A percentile compares a stretch with the other conserved stretches of the same genome.
Conservation (phyloP, 2,329 filamentous ascomycete species). For the Hymenoscyphus linearis region DNA sequence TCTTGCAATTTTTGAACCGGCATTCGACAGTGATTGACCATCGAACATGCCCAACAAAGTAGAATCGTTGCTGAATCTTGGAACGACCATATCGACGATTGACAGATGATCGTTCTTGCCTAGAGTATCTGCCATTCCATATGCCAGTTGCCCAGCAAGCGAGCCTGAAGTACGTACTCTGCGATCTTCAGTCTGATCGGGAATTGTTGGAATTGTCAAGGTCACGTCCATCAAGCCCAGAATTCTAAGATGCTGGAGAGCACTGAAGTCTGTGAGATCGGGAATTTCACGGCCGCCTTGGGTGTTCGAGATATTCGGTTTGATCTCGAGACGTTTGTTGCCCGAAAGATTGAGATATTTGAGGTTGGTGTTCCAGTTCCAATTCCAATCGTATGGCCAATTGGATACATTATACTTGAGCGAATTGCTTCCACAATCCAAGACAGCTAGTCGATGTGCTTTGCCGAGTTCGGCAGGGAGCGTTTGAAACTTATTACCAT, state of each 20-base stretch:
- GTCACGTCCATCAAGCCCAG: slow-evolving; percentile 98
- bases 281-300: slow-evolving; percentile 61
- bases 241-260: slow-evolving; percentile 75
- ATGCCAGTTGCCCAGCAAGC: slow-evolving; percentile 80
- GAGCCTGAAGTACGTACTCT: slow-evolving; percentile 97
- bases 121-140: slow-evolving; percentile 95
- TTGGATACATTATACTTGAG: slow-evolving; percentile 99
- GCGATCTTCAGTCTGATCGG: slow-evolving; percentile 90
- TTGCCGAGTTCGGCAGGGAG: slow-evolving; percentile 92
- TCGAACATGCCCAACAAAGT: slow-evolving; percentile 94
- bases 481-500: slow-evolving; percentile 96
- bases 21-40: slow-evolving; percentile 79
- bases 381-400: slow-evolving; percentile 99
- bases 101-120: slow-evolving; percentile 92
- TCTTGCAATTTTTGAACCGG: slow-evolving; percentile 93
- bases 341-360: slow-evolving; percentile 94
- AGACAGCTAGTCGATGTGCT: slow-evolving; percentile 81
- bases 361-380: slow-evolving; percentile 95
- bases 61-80: slow-evolving; percentile 85
- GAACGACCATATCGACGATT: slow-evolving; percentile 91
- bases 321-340: slow-evolving; percentile 93
- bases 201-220: slow-evolving; percentile 84
- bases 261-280: slow-evolving; percentile 84
- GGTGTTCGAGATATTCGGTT: slow-evolving; percentile 61
- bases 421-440: slow-evolving; percentile 92